These are phyloP conservation scores for Litsea cubeba DNA, from an alignment of 164 flowering plant species.

Conservation along the genomic window DNA sequence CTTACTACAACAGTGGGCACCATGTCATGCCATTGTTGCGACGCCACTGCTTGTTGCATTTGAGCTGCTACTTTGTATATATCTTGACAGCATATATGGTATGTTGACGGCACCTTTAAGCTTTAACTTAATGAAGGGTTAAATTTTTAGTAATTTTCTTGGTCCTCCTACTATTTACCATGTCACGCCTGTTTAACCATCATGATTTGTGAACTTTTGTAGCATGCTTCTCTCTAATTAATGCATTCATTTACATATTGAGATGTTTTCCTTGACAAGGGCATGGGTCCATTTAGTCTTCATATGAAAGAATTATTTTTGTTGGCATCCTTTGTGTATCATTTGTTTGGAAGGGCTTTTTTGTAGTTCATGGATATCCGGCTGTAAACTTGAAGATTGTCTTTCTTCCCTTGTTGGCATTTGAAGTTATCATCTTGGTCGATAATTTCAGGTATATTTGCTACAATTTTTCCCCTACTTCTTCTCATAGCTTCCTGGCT, in stretches of 20 bases:
- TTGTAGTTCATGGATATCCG: conserved; percentile 32
- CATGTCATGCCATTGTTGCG: conserved; percentile 88
- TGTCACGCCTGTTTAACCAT: neutral
- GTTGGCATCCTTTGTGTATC: neutral
- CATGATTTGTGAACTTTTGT: neutral
- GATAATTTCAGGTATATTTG: conserved; percentile 81
- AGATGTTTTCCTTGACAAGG: neutral
- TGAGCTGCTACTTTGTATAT: conserved; percentile 85
- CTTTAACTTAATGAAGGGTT: neutral
- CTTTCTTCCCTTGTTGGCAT: conserved; percentile 76
- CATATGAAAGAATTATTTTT: neutral
- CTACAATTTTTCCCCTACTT: too few species aligned
- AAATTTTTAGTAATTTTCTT: too few species aligned
- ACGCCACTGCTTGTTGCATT: conserved; percentile 80
- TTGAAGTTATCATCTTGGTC: conserved; percentile 64
- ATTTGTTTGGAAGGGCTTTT: conserved; percentile 2
- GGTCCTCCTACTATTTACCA: neutral
- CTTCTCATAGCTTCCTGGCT: too few species aligned
- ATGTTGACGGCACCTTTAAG: conserved; percentile 9
- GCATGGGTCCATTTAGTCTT: neutral
- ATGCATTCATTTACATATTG: neutral
- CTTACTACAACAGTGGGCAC: conserved; percentile 78
- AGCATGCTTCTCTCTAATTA: neutral
- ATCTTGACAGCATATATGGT: conserved; percentile 80
- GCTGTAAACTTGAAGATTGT: conserved; percentile 82